These are phyloP conservation scores for Ailanthus altissimus DNA, from an alignment of 345 rosid genomes.

Conservation along the genomic window DNA sequence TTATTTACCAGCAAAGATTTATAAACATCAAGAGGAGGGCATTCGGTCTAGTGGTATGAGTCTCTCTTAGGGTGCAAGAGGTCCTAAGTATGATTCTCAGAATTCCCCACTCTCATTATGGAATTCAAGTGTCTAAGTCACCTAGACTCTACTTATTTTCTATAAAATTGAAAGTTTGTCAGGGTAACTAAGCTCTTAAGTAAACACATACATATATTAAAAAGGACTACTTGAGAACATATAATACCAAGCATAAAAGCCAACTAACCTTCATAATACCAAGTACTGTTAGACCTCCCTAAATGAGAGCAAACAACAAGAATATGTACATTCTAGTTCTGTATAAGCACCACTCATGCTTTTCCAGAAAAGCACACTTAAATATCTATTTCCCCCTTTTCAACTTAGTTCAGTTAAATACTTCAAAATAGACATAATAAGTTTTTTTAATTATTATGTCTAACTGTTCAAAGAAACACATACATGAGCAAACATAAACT, in stretches of 20 bases:
- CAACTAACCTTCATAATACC: too few relatives aligned
- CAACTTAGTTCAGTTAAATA: background rate
- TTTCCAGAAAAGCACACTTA: background rate
- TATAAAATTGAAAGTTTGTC: background rate
- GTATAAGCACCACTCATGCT: too few relatives aligned
- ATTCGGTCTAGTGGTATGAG: conserved; percentile 48
- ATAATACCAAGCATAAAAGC: too few relatives aligned
- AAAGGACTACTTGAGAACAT: too few relatives aligned
- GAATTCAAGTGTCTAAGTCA: background rate
- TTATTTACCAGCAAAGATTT: background rate
- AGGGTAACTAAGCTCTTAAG: too few relatives aligned
- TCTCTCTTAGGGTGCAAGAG: conserved; percentile 52
- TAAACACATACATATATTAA: too few relatives aligned
- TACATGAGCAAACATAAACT: background rate
- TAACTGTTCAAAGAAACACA: background rate
- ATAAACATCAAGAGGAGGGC: conserved; percentile 23
- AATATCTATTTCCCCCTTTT: background rate
- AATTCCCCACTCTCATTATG: conserved; percentile 21
- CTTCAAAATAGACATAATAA: background rate
- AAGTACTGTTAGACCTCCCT: too few relatives aligned
- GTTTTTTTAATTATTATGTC: background rate
- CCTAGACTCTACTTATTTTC: background rate
- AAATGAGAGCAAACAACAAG: too few relatives aligned
- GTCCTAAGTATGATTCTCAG: conserved; percentile 28
- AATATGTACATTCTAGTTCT: too few relatives aligned